phyloP scores from a whole-genome alignment of 2,329 filamentous ascomycete genomes.

The Aspergillus jensenii region DNA sequence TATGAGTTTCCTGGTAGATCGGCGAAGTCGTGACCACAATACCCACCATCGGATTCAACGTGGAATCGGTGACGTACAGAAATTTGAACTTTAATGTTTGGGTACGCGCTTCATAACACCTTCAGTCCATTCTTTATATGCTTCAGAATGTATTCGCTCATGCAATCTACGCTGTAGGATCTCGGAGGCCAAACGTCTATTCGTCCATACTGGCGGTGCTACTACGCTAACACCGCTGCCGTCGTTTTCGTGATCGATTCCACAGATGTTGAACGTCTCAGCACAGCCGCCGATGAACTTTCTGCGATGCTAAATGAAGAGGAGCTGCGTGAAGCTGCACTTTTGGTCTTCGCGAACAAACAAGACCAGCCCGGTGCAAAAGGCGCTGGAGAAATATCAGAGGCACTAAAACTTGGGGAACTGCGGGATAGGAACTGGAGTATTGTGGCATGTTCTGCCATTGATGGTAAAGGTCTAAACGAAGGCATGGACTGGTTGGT shows the following conservation, averaged over 20 bases:
- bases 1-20: constrained; percentile 59
- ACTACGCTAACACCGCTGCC: constrained; percentile 97
- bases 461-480: constrained; percentile 89
- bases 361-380: constrained; percentile 97
- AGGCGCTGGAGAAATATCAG: constrained; percentile 93
- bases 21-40: constrained; percentile 99
- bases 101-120: constrained; percentile 53
- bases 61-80: constrained; percentile 97
- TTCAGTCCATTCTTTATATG: not conserved
- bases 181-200: constrained; percentile 98
- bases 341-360: constrained; percentile 98
- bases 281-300: constrained; percentile 89
- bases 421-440: constrained; percentile 98
- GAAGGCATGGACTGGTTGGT: constrained; percentile 99
- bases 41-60: constrained; percentile 98
- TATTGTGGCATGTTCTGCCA: constrained; percentile 95
- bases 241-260: constrained; percentile 99
- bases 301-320: constrained; percentile 96
- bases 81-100: constrained; percentile 99
- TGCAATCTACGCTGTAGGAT: constrained; percentile 56
- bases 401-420: constrained; percentile 85
- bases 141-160: not conserved
- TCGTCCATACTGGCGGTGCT: constrained; percentile 97
- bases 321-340: constrained; percentile 85
- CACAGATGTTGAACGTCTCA: constrained; percentile 92